Percentiles rank a stretch among this genome's conserved stretches.
Evolutionary conservation across 2,329 filamentous ascomycete species (phyloP).

Genomic region (Volutella citrinella): DNA sequence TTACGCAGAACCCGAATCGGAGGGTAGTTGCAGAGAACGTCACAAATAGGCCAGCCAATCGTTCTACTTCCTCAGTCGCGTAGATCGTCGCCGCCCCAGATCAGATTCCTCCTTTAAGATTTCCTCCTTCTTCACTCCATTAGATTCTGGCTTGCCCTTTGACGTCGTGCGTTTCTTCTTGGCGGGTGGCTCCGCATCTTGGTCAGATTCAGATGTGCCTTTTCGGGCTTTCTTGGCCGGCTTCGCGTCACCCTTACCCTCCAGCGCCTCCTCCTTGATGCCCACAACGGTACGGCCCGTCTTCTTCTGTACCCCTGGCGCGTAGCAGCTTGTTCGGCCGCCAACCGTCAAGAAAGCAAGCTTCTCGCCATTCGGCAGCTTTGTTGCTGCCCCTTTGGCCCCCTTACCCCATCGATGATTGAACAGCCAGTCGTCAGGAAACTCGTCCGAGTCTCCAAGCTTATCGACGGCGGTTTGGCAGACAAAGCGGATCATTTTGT

Average conservation of each 20-base stretch:
- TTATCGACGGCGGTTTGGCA: conserved; percentile 76
- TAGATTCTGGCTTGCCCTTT: conserved; percentile 20
- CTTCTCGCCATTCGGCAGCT: conserved; percentile 79
- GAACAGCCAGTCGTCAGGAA: conserved; percentile 87
- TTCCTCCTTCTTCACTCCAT: conserved; percentile 18
- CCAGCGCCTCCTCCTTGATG: conserved; percentile 41
- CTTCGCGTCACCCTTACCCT: conserved; percentile 23
- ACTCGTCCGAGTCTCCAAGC: conserved; percentile 77
- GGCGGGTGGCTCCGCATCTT: conserved; percentile 19
- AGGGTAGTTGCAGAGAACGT: too few species aligned
- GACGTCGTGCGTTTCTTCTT: conserved; percentile 25
- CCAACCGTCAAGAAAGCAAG: conserved; percentile 86
- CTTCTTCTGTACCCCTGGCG: conserved; percentile 85
- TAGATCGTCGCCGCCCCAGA: conserved; percentile 20
- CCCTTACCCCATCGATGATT: conserved; percentile 88
- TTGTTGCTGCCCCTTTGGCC: conserved; percentile 65
- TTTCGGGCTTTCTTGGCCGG: conserved; percentile 23
- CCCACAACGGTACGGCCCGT: conserved; percentile 41
- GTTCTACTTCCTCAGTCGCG: conserved; percentile 21
- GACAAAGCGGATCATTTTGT: conserved; percentile 72
- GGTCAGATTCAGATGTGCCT: conserved; percentile 16
- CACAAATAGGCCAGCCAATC: too few species aligned
- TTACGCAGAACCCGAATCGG: too few species aligned
- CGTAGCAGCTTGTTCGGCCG: conserved; percentile 85
- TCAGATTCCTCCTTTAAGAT: conserved; percentile 10